Conservation (phyloP, 164 flowering plant genomes). For the Piper betle region DNA sequence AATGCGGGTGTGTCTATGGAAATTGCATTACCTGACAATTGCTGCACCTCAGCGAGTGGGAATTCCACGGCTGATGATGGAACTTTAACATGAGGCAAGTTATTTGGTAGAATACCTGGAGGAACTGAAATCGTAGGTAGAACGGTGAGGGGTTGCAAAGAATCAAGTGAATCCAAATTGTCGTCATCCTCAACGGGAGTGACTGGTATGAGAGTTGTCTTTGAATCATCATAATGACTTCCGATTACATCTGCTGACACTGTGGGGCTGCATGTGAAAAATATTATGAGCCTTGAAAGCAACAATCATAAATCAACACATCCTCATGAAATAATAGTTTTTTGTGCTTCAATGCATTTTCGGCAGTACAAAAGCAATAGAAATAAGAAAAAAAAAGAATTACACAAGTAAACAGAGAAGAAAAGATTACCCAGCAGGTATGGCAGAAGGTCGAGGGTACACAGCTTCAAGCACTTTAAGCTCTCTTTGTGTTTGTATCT, state of each 20-base stretch:
- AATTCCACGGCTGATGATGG: constrained; percentile 5
- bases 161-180: constrained; percentile 20
- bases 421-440: constrained; percentile 95
- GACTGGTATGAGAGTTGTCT: constrained; percentile 48
- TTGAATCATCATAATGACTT: constrained; percentile 17
- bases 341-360: not conserved
- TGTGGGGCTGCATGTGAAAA: constrained; percentile 56
- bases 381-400: not conserved
- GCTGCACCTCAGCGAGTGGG: constrained; percentile 11
- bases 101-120: constrained; percentile 5
- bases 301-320: constrained; percentile 3
- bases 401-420: not conserved
- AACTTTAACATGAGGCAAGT: constrained; percentile 4
- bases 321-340: not conserved
- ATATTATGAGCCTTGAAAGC: constrained; percentile 3
- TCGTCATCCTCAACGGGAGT: constrained; percentile 89
- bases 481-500: constrained; percentile 52
- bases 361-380: not conserved
- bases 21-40: constrained; percentile 5
- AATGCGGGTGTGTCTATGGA: constrained; percentile 12
- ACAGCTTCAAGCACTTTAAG: constrained; percentile 80
- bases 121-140: constrained; percentile 15
- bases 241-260: constrained; percentile 23
- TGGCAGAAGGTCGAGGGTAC: constrained; percentile 78
- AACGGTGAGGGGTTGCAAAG: constrained; percentile 4